Percentiles rank a stretch among this genome's conserved stretches.
Evolutionary conservation across 2,329 filamentous ascomycete species (phyloP).

Genomic region (Passalora sequoiae): DNA sequence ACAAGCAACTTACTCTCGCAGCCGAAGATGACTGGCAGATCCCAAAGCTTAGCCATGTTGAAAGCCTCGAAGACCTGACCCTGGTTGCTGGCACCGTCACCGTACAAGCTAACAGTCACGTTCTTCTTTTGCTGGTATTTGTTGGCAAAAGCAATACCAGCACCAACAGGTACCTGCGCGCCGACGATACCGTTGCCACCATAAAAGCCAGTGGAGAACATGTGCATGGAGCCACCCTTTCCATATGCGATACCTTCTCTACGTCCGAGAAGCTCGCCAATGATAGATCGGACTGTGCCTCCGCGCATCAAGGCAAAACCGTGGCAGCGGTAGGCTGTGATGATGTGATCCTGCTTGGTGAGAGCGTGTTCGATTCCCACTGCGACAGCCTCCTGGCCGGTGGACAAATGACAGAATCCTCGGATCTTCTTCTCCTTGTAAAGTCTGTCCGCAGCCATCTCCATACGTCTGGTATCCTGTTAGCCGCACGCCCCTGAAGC

Average conservation of each 20-base stretch:
- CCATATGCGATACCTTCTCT: conserved; percentile 96
- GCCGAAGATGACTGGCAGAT: conserved; percentile 88
- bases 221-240: conserved; percentile 99
- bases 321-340: conserved; percentile 98
- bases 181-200: conserved; percentile 99
- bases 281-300: conserved; percentile 82
- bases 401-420: conserved; percentile 98
- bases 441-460: conserved; percentile 96
- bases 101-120: conserved; percentile 84
- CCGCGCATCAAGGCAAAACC: conserved; percentile 97
- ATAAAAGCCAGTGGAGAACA: conserved; percentile 98
- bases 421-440: conserved; percentile 99
- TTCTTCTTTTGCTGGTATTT: conserved; percentile 87
- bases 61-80: conserved; percentile 99
- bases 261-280: conserved; percentile 90
- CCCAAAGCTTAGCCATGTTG: conserved; percentile 99
- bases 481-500: conserved; percentile 14
- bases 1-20: conserved; percentile 77
- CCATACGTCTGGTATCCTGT: conserved; percentile 72
- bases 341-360: conserved; percentile 84
- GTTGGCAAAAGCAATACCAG: conserved; percentile 93
- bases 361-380: conserved; percentile 96
- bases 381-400: conserved; percentile 94
- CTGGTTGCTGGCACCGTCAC: conserved; percentile 98
- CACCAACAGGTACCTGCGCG: conserved; percentile 94